Evolutionary conservation across 2,329 filamentous ascomycete species (phyloP), one percentile per base, ranked within the genome.

Genomic region (Paracamarosporium sp.): DNA sequence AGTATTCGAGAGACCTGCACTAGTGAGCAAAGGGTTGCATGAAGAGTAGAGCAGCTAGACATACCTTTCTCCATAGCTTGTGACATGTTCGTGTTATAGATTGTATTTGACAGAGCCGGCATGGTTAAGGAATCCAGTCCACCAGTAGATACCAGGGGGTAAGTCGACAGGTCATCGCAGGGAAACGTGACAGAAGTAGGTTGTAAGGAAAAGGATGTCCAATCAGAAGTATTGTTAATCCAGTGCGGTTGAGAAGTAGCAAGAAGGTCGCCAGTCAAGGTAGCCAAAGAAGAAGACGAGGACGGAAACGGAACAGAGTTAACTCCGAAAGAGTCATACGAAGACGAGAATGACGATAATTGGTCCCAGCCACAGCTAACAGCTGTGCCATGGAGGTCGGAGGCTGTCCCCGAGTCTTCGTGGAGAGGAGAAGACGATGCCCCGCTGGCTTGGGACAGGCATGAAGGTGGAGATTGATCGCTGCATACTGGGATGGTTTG

Each of bases 401-500:
- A 58, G 48, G 54, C 53, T 36, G 56, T 53, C 55, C 48, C 59
- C 50, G 62, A 63, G 57, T 60, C 60, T 58, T 62, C 63, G 64
- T 35, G 70, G 70, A 50, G 69, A 67, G 69, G 66, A 68, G 68
- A 69, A 74, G 52, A 61, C 25, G 60, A 43, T 15, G 40, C 31
- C 28, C 53, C 45, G 45, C 62, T 65, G 55, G 63, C 50, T 68
- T 59, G 67, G 56, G 55, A 53, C 55, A 55, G 63, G 62, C 55
- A 61, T 63, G 64, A 68, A 67, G 64, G 13, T 60, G 57, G 59
- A 44, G 50, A 51, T 56, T 60, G 65, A 54, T 54, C 62, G 65
- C 55, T 75, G 62, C 73, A 76, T 76, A 35, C 50, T 59, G 66
- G 64, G 59, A 74, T 74, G 61, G 60, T 67, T 63, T 60, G 63